Evolutionary conservation across 2,329 filamentous ascomycete species (phyloP).

Genomic region (Diplocarpon mali): DNA sequence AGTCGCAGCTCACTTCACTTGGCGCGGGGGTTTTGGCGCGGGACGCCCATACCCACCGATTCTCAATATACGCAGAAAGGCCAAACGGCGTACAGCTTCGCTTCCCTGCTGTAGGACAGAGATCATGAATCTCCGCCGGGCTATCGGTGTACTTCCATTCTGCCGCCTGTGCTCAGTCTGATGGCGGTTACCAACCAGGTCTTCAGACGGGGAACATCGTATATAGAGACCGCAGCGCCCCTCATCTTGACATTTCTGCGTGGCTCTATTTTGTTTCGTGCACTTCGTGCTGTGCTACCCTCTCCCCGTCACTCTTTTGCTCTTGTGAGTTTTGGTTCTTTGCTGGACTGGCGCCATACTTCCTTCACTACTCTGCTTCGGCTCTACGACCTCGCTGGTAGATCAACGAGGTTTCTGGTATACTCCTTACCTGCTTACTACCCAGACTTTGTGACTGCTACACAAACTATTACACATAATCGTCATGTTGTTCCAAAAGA

Average conservation of each 20-base stretch:
- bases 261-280: too few species aligned
- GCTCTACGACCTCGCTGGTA: slow-evolving; percentile 10
- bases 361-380: slow-evolving; percentile 2
- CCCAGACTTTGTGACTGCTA: neutral
- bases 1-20: too few species aligned
- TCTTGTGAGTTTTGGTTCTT: slow-evolving; percentile 7
- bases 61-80: slow-evolving; percentile 1
- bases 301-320: slow-evolving; percentile 4
- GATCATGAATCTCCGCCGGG: slow-evolving; percentile 1
- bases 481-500: slow-evolving; percentile 9
- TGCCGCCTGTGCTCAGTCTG: too few species aligned
- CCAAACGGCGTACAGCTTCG: neutral
- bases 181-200: too few species aligned
- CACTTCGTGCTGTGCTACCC: neutral
- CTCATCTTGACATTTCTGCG: too few species aligned
- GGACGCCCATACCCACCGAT: neutral
- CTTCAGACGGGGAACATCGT: too few species aligned
- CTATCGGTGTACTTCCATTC: neutral
- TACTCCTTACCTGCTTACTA: neutral
- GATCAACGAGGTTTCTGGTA: slow-evolving; percentile 11
- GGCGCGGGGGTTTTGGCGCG: neutral
- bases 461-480: neutral
- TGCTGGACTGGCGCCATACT: slow-evolving; percentile 5
- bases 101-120: neutral
- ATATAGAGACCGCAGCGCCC: too few species aligned